These are phyloP conservation scores for Zalerion maritima DNA, from an alignment of 495 filamentous ascomycete species.

Conservation along the genomic window DNA sequence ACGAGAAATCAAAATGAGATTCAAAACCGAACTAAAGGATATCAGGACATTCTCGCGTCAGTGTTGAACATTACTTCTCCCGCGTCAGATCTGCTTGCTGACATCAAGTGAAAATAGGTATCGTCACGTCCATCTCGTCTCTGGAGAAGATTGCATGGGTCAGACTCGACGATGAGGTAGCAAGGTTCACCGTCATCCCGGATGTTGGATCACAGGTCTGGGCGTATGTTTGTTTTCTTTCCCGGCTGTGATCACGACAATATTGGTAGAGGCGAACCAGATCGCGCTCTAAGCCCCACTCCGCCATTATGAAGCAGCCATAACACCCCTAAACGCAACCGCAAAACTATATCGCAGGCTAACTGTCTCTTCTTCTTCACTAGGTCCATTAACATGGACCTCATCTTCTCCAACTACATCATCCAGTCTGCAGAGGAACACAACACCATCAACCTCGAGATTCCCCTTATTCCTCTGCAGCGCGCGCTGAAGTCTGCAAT, in stretches of 20 bases:
- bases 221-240: constrained; percentile 54
- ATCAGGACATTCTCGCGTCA: constrained; percentile 73
- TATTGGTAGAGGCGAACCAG: neutral
- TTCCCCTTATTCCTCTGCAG: constrained; percentile 65
- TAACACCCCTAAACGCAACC: too few relatives aligned
- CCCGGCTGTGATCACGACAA: neutral
- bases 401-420: constrained; percentile 79
- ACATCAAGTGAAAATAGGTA: constrained; percentile 35
- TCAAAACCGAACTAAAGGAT: constrained; percentile 67
- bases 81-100: neutral
- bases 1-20: constrained; percentile 49
- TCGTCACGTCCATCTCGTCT: constrained; percentile 71
- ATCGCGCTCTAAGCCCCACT: too few relatives aligned
- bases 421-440: constrained; percentile 65
- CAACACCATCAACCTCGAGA: constrained; percentile 89
- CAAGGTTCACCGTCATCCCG: constrained; percentile 90
- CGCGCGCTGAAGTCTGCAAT: constrained; percentile 77
- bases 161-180: constrained; percentile 65
- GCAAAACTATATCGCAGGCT: too few relatives aligned
- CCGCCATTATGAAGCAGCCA: too few relatives aligned
- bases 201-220: constrained; percentile 92
- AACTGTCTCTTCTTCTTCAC: neutral
- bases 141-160: constrained; percentile 91
- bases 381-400: constrained; percentile 47
- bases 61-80: constrained; percentile 8